Percentiles rank a stretch among this genome's conserved stretches.
phyloP scores from a whole-genome alignment of 345 rosid species.

The Eucalyptus virginea region DNA sequence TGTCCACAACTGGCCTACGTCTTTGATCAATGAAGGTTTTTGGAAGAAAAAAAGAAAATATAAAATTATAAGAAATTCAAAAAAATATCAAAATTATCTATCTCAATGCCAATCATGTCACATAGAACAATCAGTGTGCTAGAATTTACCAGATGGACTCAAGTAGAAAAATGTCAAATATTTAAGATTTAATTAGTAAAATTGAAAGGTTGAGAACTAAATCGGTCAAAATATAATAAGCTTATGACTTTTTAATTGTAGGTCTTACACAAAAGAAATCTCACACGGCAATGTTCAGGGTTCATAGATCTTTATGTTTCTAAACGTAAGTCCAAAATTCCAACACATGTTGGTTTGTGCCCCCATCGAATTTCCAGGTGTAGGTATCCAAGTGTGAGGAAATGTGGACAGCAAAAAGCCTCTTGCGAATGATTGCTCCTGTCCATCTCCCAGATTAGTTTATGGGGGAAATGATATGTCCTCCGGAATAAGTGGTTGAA shows the following conservation, averaged over 20 bases:
- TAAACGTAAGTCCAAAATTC: neutral
- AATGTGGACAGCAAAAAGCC: neutral
- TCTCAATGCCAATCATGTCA: rapidly evolving
- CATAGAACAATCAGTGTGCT: rapidly evolving
- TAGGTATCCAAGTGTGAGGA: neutral
- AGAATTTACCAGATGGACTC: too few relatives aligned
- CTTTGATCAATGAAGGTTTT: neutral
- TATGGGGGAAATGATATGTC: neutral
- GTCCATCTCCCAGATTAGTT: neutral
- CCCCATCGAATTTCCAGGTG: neutral
- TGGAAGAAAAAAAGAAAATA: neutral
- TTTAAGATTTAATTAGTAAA: too few relatives aligned
- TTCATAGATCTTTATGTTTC: neutral
- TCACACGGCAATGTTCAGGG: neutral
- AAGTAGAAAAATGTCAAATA: too few relatives aligned
- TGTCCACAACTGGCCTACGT: too few relatives aligned
- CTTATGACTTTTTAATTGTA: neutral
- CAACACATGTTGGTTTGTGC: neutral
- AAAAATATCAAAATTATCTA: too few relatives aligned
- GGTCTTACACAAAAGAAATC: neutral
- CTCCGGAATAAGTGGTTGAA: neutral
- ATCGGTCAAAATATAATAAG: too few relatives aligned
- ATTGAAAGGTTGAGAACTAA: neutral
- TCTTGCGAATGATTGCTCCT: neutral
- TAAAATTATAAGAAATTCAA: too few relatives aligned